Evolutionary conservation across 164 flowering plant species (phyloP), one percentile per base, ranked within the genome.

Genomic region (Sextonia rubra): DNA sequence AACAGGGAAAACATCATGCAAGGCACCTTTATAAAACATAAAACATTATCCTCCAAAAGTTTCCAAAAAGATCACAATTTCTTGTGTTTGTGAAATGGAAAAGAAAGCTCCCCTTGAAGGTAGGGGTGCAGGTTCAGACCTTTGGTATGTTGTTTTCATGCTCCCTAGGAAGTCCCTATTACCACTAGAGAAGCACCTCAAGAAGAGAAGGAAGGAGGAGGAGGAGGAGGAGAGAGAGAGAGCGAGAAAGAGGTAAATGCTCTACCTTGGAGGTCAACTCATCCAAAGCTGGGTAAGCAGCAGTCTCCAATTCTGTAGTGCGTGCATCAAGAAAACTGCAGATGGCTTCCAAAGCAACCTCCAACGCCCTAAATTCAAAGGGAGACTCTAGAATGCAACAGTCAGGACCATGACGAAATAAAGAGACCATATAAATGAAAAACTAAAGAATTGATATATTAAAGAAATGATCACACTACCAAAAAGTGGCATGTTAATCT

Each of bases 241-340:
- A n/a, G n/a, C n/a, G 44, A 37, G 44, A 37, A 37, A 37, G 44
- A 37, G 8, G 44, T 7, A 23, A 61, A 69, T 24, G 2, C 22
- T 63, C 24, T 29, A 90, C 98, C 89, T 91, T 90, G 44, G 96
- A 88, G 15, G 99, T 93, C 48, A 95, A 90, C 82, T 91, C 94
- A 80, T 95, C 97, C 56, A 95, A 79, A 71, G 99, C 97, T 61
- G 99, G 98, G 82, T 95, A 93, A 64, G 98, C 91, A 77, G 88
- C 92, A 80, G 89, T 83, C 81, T 95, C 99, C 76, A 93, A 69
- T 70, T 95, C 98, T 29, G 86, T 83, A 48, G 99, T 91, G 27
- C 95, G 94, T 47, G 97, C 98, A 85, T 88, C 96, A 71, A 95
- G 92, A 77, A 83, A 91, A 70, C 96, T 93, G 75, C 98, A 95